Conservation (phyloP, 2,329 filamentous ascomycete species). For the Venturia asperata region DNA sequence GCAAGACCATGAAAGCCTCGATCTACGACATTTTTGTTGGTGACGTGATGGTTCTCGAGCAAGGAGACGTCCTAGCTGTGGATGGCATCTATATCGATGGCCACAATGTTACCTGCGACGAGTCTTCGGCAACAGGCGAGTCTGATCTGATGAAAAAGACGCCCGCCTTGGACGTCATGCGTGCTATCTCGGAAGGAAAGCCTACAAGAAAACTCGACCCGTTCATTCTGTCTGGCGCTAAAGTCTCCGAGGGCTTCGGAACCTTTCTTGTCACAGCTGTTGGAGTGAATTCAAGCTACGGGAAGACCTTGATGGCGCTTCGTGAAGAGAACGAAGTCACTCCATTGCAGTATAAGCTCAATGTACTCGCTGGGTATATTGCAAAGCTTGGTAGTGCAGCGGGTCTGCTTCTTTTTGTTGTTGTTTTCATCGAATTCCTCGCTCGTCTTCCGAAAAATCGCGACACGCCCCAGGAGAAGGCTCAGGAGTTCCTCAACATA, state of each 20-base stretch:
- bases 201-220: conserved; percentile 64
- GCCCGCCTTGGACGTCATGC: conserved; percentile 57
- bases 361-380: conserved; percentile 67
- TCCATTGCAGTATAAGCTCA: conserved; percentile 70
- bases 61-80: conserved; percentile 64
- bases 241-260: conserved; percentile 68
- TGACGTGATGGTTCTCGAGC: conserved; percentile 65
- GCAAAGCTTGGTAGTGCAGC: conserved; percentile 71
- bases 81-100: conserved; percentile 65
- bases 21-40: conserved; percentile 66
- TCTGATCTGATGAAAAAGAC: conserved; percentile 65
- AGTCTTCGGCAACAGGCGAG: conserved; percentile 70
- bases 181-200: conserved; percentile 55
- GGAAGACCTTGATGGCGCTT: conserved; percentile 71
- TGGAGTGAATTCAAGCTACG: conserved; percentile 66
- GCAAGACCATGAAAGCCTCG: conserved; percentile 60
- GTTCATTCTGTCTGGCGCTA: conserved; percentile 81
- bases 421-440: conserved; percentile 79
- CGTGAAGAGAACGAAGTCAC: conserved; percentile 71
- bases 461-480: conserved; percentile 66
- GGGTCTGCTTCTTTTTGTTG: conserved; percentile 71
- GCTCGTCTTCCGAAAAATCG: conserved; percentile 53
- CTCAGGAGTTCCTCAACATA: conserved; percentile 60
- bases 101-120: conserved; percentile 62
- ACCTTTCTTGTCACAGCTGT: conserved; percentile 69